Evolutionary conservation across 2,329 filamentous ascomycete genomes (phyloP), one percentile per base, ranked within the genome.

Genomic region (Hirsutella thompsonii): DNA sequence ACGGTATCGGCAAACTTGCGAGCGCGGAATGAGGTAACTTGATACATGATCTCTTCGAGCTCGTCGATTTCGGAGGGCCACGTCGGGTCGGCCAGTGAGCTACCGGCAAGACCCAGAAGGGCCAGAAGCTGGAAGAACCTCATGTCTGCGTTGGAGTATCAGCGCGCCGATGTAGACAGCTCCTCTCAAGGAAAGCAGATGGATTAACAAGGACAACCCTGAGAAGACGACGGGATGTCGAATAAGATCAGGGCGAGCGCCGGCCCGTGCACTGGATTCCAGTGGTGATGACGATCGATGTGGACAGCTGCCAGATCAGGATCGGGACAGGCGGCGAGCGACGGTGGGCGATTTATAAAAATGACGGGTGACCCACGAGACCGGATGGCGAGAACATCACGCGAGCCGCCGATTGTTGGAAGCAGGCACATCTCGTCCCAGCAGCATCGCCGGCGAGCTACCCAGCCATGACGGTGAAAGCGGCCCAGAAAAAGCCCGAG

Each of bases 41-140:
- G 70, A 51, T 69, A 76, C 63, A 80, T 73, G 47, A 79, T 70
- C 54, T 79, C 76, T 55, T 81, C 76, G 44, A 81, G 59, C 53
- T 80, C 75, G 49, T 81, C 76, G 16, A 67, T 67, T 11, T 64
- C 51, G 2, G 72, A 68, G 2, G 76, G 76, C 76, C 76, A 81
- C 50, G 74, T 80, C 26, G 70, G 71, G 47, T 71, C 68, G 20
- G 72, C 67, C 37, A 48, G 45, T 38, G 52, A 52, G 16, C 38
- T 40, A 44, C 56, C 47, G 37, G 56, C 57, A 41, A 68, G 53
- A 45, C 57, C 61, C 36, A 66, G 49, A 42, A 66, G 47, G 46
- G 52, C 56, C 40, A 64, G 46, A 37, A 64, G 46, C 21, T 56
- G 20, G 18, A 45, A 38, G 18, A 43, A 41, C 30, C 47, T 49